Evolutionary conservation across 805 yeast genomes (phyloP), one percentile per base, ranked within the genome.

Genomic region (Zygosaccharomyces siamensis): DNA sequence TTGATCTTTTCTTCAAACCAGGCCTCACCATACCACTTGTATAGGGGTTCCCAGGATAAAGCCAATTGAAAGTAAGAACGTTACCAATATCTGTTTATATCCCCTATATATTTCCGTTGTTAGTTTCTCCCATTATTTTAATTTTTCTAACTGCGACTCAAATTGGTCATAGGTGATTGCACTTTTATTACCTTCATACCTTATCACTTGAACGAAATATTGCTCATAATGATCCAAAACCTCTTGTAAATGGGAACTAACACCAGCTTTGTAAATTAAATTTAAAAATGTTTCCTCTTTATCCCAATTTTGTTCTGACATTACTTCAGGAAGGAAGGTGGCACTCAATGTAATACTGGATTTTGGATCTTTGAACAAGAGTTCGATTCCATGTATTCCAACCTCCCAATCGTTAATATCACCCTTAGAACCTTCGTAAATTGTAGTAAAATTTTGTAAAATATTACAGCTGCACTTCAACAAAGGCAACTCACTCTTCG

Each of bases 291-390:
- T 92, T 21, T 86, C 83, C 14, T 71, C 68, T 58, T 85, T 77
- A 26, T 47, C 50, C 54, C 56, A 47, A 1, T 79, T 81, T 57
- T 90, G 95, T 56, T 92, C 98, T 4, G 70, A 74, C 20, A 97
- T 95, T 1, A 93, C 98, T 37, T 82, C 86, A 0, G 99, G 99
- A 36, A 93, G 68, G 57, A 89, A 93, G 0, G 98, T 93, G 0
- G 97, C 89, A 43, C 84, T 78, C 26, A 72, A 74, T 0, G 61
- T 50, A 3, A 68, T 60, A 1, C 76, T 74, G 6, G 62, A 56
- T 3, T 38, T 46, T 3, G 67, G 66, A 18, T 69, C 58, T 8
- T 61, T 61, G 56, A 88, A 80, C 14, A 69, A 63, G 5, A 89
- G 76, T 47, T 80, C 74, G 16, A 93, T 77, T 0, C 99, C 99